Evolutionary conservation across 805 yeast genomes (phyloP), one percentile per base, ranked within the genome.

Genomic region (Saturnispora silvae): DNA sequence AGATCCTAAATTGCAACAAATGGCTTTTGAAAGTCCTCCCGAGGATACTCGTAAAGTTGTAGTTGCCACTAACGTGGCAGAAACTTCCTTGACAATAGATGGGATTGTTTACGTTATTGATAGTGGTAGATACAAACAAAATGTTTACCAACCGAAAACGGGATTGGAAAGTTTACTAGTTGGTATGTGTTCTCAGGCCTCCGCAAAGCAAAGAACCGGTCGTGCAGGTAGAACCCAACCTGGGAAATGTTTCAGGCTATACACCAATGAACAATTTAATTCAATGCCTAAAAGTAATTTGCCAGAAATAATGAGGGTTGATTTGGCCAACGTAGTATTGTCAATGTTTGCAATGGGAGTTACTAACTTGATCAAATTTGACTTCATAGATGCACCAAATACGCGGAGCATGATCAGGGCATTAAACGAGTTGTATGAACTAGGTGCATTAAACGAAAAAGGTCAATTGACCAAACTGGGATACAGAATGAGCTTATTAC

Each of bases 191-290:
- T 87, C 97, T 0, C 77, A 78, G 51, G 98, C 98, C 0, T 86
- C 95, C 30, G 96, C 96, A 0, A 87, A 85, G 50, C 98, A 92
- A 60, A 68, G 98, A 51, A 87, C 96, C 1, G 98, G 98, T 54
- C 75, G 98, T 64, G 98, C 97, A 5, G 98, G 98, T 29, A 78
- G 98, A 64, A 86, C 94, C 6, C 87, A 95, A 1, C 96, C 97
- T 0, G 98, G 98, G 14, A 83, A 84, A 53, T 92, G 97, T 59
- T 92, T 81, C 51, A 57, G 99, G 27, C 61, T 92, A 17, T 92
- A 76, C 53, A 89, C 98, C 0, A 83, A 84, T 53, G 69, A 81
- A 70, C 77, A 92, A 0, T 92, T 73, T 48, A 65, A 72, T 44
- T 97, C 89, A 47, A 63, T 92, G 53, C 79, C 80, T 9, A 64